These are phyloP conservation scores for Lasiosphaeris hirsuta DNA, from an alignment of 495 filamentous ascomycete genomes.

Conservation along the genomic window DNA sequence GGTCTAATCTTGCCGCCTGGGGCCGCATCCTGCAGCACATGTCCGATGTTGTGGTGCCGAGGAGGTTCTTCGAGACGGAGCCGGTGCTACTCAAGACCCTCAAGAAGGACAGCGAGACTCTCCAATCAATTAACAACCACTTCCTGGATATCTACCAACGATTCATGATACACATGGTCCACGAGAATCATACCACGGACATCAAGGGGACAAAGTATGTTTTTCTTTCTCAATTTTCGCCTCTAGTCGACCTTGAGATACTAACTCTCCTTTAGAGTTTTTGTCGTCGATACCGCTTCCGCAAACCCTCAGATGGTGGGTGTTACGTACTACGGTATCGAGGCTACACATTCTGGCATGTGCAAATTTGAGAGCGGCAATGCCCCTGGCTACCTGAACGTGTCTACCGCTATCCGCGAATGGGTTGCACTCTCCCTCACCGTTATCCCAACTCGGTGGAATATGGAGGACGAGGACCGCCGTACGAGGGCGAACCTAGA, in stretches of 20 bases:
- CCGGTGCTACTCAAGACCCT: slow-evolving; percentile 67
- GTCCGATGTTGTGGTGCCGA: slow-evolving; percentile 65
- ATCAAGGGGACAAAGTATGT: slow-evolving; percentile 54
- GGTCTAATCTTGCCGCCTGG: slow-evolving; percentile 74
- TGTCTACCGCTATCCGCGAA: slow-evolving; percentile 67
- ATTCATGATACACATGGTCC: slow-evolving; percentile 65
- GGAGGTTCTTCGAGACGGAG: slow-evolving; percentile 67
- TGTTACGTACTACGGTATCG: slow-evolving; percentile 73
- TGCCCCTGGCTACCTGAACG: slow-evolving; percentile 69
- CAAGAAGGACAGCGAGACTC: slow-evolving; percentile 71
- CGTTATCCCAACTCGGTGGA: slow-evolving; percentile 60
- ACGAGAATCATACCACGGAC: slow-evolving; percentile 67
- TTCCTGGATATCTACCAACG: slow-evolving; percentile 71
- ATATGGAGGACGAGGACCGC: slow-evolving; percentile 57
- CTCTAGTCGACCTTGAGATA: not conserved
- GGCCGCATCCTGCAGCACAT: slow-evolving; percentile 71
- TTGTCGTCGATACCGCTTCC: slow-evolving; percentile 72
- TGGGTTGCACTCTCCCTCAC: slow-evolving; percentile 61
- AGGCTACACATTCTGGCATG: slow-evolving; percentile 83
- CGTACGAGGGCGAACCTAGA: slow-evolving; percentile 40
- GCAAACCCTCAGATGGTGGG: slow-evolving; percentile 72
- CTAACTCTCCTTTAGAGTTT: slow-evolving; percentile 22
- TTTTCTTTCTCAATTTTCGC: not conserved
- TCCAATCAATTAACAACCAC: slow-evolving; percentile 75
- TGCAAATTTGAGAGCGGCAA: slow-evolving; percentile 75